Conservation (phyloP, 352 stramenopile species). For the Phytophthora sansomeana region DNA sequence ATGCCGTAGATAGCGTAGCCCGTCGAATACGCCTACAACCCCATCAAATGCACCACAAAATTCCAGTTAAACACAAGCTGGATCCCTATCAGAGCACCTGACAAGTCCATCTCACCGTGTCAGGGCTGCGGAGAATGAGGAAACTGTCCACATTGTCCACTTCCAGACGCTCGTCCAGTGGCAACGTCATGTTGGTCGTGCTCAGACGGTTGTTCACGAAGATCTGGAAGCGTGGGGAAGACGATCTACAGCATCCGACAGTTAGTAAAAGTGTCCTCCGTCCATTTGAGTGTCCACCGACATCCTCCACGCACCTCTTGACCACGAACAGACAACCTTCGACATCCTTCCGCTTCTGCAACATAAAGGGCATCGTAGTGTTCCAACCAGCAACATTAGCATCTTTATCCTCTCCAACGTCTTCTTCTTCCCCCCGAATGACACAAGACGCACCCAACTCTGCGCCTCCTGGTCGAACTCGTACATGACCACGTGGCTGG, state of each 20-base stretch:
- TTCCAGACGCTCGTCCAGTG: conserved; percentile 72
- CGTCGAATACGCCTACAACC: conserved; percentile 39
- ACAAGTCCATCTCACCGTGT: conserved; percentile 42
- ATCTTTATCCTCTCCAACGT: conserved; percentile 8
- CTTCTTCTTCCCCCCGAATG: not conserved
- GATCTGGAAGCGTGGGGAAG: conserved; percentile 83
- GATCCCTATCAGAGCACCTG: too few relatives aligned
- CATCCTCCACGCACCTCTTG: conserved; percentile 54
- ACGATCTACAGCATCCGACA: conserved; percentile 49
- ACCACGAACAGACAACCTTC: conserved; percentile 89
- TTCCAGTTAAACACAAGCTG: not conserved
- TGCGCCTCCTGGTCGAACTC: conserved; percentile 87
- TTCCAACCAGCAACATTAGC: conserved; percentile 12
- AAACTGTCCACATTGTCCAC: conserved; percentile 89
- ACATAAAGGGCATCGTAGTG: not conserved
- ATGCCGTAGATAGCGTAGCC: conserved; percentile 87
- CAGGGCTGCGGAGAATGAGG: conserved; percentile 80
- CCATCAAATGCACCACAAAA: not conserved
- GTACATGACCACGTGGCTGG: conserved; percentile 90
- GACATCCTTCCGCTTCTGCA: conserved; percentile 88
- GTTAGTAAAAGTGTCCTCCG: not conserved
- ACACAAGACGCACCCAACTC: conserved; percentile 70
- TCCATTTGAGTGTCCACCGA: conserved; percentile 2
- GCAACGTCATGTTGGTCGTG: conserved; percentile 88
- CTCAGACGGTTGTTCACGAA: conserved; percentile 92